Percentiles rank a stretch among this genome's conserved stretches.
Evolutionary conservation across 2,329 filamentous ascomycete genomes (phyloP).

Genomic region (Ilyonectria sp.): DNA sequence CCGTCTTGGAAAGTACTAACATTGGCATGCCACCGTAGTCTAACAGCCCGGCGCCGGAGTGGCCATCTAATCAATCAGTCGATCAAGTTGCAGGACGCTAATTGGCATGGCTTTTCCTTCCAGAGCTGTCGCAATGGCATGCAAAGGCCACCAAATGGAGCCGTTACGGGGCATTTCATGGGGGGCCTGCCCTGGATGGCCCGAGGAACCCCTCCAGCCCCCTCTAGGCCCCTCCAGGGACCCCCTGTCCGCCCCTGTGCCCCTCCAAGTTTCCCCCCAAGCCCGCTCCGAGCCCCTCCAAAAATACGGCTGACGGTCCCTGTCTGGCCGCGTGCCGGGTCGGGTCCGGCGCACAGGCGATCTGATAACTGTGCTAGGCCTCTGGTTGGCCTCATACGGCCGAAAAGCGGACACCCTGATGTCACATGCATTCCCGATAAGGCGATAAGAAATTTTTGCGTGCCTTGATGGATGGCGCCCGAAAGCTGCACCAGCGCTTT

Average conservation of each 20-base stretch:
- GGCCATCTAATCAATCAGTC: conserved; percentile 50
- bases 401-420: conserved; percentile 38
- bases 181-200: conserved; percentile 6
- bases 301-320: conserved; percentile 21
- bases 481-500: conserved; percentile 23
- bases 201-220: conserved; percentile 23
- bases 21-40: conserved; percentile 5
- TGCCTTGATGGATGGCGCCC: conserved; percentile 19
- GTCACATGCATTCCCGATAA: conserved; percentile 44
- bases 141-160: conserved; percentile 15
- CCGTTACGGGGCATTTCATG: conserved; percentile 12
- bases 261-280: conserved; percentile 21
- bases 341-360: conserved; percentile 41
- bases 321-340: conserved; percentile 20
- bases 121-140: conserved; percentile 2
- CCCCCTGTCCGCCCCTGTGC: conserved; percentile 16
- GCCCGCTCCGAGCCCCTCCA: conserved; percentile 25
- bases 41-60: conserved; percentile 22
- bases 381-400: conserved; percentile 26
- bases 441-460: conserved; percentile 47
- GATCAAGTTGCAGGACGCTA: conserved; percentile 47
- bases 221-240: conserved; percentile 1
- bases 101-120: conserved; percentile 8
- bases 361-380: conserved; percentile 40
- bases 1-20: conserved; percentile 24